phyloP scores from a whole-genome alignment of 768 basidiomycete species.

The Auricularia sp. region DNA sequence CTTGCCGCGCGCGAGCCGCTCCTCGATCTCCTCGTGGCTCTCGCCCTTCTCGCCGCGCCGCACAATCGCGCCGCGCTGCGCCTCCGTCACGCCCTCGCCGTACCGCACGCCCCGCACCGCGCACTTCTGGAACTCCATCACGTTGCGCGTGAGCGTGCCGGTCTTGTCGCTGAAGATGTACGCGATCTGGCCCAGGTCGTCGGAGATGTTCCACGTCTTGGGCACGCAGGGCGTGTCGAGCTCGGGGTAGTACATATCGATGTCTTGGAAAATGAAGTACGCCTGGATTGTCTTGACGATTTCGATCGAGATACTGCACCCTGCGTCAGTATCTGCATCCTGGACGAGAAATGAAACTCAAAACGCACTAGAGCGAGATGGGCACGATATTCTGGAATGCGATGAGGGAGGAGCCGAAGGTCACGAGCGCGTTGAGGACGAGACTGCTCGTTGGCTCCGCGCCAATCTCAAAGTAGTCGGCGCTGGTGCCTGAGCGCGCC shows the following conservation, averaged over 20 bases:
- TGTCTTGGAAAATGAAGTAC: conserved; percentile 89
- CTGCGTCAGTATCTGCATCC: not conserved
- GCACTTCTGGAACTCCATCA: conserved; percentile 98
- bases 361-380: conserved; percentile 60
- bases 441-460: conserved; percentile 50
- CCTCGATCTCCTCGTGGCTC: conserved; percentile 57
- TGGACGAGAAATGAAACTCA: too few species aligned
- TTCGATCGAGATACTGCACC: conserved; percentile 71
- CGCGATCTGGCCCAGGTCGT: conserved; percentile 96
- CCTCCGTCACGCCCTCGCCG: conserved; percentile 93
- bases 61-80: conserved; percentile 83
- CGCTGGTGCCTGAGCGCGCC: conserved; percentile 48
- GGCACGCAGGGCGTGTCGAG: conserved; percentile 85
- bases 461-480: conserved; percentile 58
- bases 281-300: conserved; percentile 98
- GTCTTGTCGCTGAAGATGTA: conserved; percentile 93
- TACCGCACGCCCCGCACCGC: conserved; percentile 76
- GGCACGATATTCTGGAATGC: conserved; percentile 98
- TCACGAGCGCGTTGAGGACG: conserved; percentile 71
- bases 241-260: conserved; percentile 91
- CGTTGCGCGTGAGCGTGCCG: conserved; percentile 92
- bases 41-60: conserved; percentile 60
- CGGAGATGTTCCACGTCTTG: conserved; percentile 97
- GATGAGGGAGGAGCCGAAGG: conserved; percentile 87
- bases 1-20: conserved; percentile 55